Percentiles rank a stretch among this genome's conserved stretches.
Evolutionary conservation across 805 yeast genomes (phyloP).

Genomic region (Starmerella cellae): DNA sequence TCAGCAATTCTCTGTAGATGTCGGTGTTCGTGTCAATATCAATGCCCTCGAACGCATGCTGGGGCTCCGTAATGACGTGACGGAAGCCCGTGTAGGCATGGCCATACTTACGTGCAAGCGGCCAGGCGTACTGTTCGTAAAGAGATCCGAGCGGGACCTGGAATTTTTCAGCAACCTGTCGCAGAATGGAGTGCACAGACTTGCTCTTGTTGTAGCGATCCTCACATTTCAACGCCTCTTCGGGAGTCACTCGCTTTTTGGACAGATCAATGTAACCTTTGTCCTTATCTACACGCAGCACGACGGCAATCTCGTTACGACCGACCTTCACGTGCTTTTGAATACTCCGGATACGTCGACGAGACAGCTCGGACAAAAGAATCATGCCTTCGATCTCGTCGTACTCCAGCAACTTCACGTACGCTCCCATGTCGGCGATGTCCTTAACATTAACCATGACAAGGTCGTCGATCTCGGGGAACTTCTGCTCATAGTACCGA

Average conservation of each 20-base stretch:
- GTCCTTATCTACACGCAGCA: slow-evolving; percentile 93
- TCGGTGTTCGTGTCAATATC: slow-evolving; percentile 53
- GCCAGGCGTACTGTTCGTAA: slow-evolving; percentile 92
- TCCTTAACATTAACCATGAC: slow-evolving; percentile 88
- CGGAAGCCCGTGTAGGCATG: slow-evolving; percentile 97
- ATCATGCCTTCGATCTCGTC: slow-evolving; percentile 99
- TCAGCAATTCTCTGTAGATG: slow-evolving; percentile 68
- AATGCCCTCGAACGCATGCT: slow-evolving; percentile 67
- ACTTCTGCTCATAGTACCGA: slow-evolving; percentile 95
- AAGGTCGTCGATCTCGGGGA: slow-evolving; percentile 97
- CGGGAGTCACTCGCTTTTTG: slow-evolving; percentile 95
- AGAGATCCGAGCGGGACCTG: slow-evolving; percentile 72
- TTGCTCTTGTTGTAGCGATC: slow-evolving; percentile 93
- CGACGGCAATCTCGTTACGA: slow-evolving; percentile 95
- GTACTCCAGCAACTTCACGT: slow-evolving; percentile 82
- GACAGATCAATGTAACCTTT: slow-evolving; percentile 96
- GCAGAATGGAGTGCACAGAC: slow-evolving; percentile 93
- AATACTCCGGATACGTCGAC: slow-evolving; percentile 97
- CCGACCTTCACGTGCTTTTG: slow-evolving; percentile 97
- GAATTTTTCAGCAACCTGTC: slow-evolving; percentile 97
- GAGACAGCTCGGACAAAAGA: slow-evolving; percentile 81
- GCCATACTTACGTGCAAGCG: slow-evolving; percentile 85
- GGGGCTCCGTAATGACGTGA: slow-evolving; percentile 82
- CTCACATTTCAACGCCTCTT: slow-evolving; percentile 93
- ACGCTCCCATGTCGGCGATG: slow-evolving; percentile 99